phyloP scores from a whole-genome alignment of 805 yeast genomes.

The Spathaspora gorwiae region DNA sequence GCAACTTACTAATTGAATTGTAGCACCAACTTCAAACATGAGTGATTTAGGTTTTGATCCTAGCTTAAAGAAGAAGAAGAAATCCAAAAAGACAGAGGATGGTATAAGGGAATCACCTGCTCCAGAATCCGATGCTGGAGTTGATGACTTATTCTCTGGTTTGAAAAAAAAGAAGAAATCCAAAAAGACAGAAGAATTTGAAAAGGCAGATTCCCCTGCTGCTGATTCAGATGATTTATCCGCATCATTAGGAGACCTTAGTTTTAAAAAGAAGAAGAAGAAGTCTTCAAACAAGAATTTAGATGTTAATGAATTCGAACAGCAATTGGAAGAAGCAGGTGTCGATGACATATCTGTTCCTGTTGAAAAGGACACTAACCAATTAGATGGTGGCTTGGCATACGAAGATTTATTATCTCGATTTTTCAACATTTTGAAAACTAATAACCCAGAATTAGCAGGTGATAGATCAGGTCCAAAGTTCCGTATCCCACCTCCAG shows the following conservation, averaged over 20 bases:
- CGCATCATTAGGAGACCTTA: conserved; percentile 35
- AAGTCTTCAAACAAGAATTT: conserved; percentile 55
- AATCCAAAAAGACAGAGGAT: conserved; percentile 35
- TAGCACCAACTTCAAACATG: conserved; percentile 16
- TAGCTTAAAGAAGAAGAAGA: conserved; percentile 74
- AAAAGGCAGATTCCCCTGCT: conserved; percentile 17
- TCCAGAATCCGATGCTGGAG: conserved; percentile 20
- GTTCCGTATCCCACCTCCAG: conserved; percentile 96
- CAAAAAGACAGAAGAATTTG: conserved; percentile 6
- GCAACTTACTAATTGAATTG: no score
- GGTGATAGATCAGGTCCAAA: conserved; percentile 92
- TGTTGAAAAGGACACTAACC: conserved; percentile 22
- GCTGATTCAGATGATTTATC: conserved; percentile 26
- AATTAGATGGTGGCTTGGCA: conserved; percentile 46
- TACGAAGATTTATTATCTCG: conserved; percentile 77
- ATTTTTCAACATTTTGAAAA: conserved; percentile 79
- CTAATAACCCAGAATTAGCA: conserved; percentile 96
- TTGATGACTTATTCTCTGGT: conserved; percentile 65
- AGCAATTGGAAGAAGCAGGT: conserved; percentile 87
- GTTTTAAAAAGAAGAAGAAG: conserved; percentile 76
- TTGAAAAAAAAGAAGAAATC: conserved; percentile 78
- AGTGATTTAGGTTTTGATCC: conserved; percentile 69
- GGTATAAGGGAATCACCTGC: conserved; percentile 1
- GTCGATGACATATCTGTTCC: conserved; percentile 44
- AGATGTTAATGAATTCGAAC: conserved; percentile 78